These are phyloP conservation scores for Neurospora pannonica DNA, from an alignment of 495 filamentous ascomycete species.

Conservation along the genomic window DNA sequence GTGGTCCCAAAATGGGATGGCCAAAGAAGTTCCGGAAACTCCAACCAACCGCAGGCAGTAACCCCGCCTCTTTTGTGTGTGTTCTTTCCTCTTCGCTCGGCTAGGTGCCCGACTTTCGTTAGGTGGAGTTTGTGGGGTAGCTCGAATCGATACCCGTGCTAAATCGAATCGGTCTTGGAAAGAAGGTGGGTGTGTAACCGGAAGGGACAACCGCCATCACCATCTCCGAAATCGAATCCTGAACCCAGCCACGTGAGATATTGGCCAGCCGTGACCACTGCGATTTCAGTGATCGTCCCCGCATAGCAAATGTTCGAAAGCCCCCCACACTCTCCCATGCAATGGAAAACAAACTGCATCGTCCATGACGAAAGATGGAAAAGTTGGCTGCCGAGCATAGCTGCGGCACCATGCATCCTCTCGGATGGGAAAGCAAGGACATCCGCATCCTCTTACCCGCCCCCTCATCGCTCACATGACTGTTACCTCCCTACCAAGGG, in stretches of 20 bases:
- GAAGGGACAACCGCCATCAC: not conserved
- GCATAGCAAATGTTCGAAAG: not conserved
- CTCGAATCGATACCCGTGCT: not conserved
- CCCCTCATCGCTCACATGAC: not conserved
- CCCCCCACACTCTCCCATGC: not conserved
- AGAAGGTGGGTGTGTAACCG: not conserved
- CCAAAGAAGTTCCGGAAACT: not conserved
- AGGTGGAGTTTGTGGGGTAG: not conserved
- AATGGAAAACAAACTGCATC: not conserved
- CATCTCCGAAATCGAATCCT: not conserved
- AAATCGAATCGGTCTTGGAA: not conserved
- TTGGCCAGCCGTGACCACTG: not conserved
- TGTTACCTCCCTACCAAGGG: slow-evolving; percentile 36
- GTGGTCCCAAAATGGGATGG: not conserved
- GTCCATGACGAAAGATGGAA: not conserved
- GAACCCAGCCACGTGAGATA: not conserved
- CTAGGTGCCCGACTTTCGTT: not conserved
- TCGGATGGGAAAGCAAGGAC: not conserved
- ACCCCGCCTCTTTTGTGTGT: not conserved
- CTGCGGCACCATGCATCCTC: not conserved
- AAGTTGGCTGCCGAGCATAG: not conserved
- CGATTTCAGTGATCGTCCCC: not conserved
- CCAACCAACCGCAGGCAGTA: not conserved
- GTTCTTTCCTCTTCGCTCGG: not conserved
- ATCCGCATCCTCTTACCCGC: not conserved